Conservation (phyloP, 2,329 filamentous ascomycete species). For the Fusarium papillatum region DNA sequence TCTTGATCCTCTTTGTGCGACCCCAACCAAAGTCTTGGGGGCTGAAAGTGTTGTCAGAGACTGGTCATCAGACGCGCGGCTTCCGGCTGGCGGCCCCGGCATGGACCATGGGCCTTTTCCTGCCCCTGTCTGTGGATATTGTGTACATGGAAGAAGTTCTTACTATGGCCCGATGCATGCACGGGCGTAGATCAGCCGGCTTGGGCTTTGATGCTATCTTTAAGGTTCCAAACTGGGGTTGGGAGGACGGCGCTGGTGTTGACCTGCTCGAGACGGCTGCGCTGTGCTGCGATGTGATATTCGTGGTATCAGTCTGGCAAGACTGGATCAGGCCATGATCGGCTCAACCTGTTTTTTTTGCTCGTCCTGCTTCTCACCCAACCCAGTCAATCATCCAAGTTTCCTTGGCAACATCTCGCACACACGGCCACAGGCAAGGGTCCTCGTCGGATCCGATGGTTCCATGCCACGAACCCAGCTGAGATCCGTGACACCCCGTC, state of each 20-base stretch:
- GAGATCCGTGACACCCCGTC: constrained; percentile 42
- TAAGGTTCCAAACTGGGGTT: not conserved
- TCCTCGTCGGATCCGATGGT: constrained; percentile 20
- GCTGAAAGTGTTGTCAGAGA: not conserved
- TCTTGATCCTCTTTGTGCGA: constrained; percentile 6
- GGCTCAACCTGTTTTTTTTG: constrained; percentile 1
- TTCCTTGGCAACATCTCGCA: constrained; percentile 12
- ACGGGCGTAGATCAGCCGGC: constrained; percentile 17
- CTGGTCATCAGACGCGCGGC: constrained; percentile 13
- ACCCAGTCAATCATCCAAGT: constrained; percentile 8
- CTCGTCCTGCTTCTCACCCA: not conserved
- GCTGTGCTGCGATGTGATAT: not conserved
- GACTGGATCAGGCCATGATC: not conserved
- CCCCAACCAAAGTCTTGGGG: not conserved
- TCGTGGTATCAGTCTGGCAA: constrained; percentile 4
- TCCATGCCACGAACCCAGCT: constrained; percentile 35
- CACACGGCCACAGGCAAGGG: constrained; percentile 26
- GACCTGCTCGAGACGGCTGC: not conserved
- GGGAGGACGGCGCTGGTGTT: not conserved
- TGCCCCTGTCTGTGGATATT: constrained; percentile 1
- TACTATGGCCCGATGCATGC: constrained; percentile 13
- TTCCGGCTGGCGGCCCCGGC: constrained; percentile 5
- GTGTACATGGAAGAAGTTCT: constrained; percentile 1
- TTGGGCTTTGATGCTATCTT: constrained; percentile 2
- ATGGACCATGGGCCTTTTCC: not conserved